These are phyloP conservation scores for Dendrostoma leiphaemia DNA, from an alignment of 2,329 filamentous ascomycete genomes.

Conservation along the genomic window DNA sequence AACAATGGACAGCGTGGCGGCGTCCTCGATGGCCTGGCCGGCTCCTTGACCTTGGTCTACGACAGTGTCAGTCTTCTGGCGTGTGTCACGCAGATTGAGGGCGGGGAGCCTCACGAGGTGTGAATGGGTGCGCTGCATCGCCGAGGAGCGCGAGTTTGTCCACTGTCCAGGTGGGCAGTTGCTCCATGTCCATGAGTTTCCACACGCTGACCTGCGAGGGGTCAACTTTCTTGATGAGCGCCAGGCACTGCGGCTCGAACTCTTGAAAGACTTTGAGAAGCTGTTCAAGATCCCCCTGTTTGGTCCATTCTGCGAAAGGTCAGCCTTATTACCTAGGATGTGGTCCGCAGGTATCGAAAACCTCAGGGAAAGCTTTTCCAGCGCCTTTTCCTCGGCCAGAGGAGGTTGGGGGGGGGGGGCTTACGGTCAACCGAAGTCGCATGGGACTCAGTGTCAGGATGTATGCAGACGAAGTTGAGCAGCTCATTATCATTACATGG, in stretches of 20 bases:
- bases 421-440: constrained; percentile 30
- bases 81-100: not conserved
- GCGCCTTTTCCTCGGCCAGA: too few relatives aligned
- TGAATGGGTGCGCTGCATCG: constrained; percentile 67
- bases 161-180: constrained; percentile 53
- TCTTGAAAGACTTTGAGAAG: constrained; percentile 38
- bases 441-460: constrained; percentile 43
- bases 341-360: too few relatives aligned
- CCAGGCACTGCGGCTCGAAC: constrained; percentile 40
- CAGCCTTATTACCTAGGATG: too few relatives aligned
- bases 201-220: constrained; percentile 50
- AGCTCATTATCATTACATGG: constrained; percentile 42
- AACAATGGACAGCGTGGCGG: constrained; percentile 55
- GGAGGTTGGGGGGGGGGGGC: not conserved
- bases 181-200: constrained; percentile 61
- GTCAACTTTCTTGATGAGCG: constrained; percentile 42
- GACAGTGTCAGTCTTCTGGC: not conserved
- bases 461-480: constrained; percentile 51
- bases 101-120: constrained; percentile 45
- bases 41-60: constrained; percentile 57
- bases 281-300: constrained; percentile 32
- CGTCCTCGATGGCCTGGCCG: constrained; percentile 66
- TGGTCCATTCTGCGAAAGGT: constrained; percentile 36
- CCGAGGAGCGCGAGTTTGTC: constrained; percentile 57
- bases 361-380: too few relatives aligned